These are phyloP conservation scores for Alternaria alternata DNA, from an alignment of 2,329 filamentous ascomycete genomes.

Conservation along the genomic window DNA sequence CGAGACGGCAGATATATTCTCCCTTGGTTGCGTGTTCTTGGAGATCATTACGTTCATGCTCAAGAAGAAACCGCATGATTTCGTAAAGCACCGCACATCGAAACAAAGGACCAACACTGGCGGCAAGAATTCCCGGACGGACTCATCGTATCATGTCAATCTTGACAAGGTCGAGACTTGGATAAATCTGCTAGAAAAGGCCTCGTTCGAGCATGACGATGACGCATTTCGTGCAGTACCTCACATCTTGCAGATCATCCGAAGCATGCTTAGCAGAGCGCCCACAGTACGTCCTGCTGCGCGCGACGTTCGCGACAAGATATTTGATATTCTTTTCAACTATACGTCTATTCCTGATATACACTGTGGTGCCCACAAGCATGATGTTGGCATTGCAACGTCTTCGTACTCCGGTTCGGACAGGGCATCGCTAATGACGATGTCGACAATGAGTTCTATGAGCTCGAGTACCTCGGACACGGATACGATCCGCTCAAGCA, in stretches of 20 bases:
- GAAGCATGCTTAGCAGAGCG: constrained; percentile 54
- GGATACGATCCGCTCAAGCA: constrained; percentile 41
- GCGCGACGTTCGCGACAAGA: constrained; percentile 51
- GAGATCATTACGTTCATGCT: constrained; percentile 75
- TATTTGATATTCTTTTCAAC: constrained; percentile 43
- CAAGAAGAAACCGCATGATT: constrained; percentile 71
- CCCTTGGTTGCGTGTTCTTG: constrained; percentile 74
- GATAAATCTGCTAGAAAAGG: constrained; percentile 69
- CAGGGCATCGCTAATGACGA: constrained; percentile 36
- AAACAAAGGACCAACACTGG: constrained; percentile 64
- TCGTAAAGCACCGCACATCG: constrained; percentile 70
- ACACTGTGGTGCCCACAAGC: constrained; percentile 46
- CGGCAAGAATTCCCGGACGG: constrained; percentile 64
- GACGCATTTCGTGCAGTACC: constrained; percentile 52
- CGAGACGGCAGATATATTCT: constrained; percentile 72
- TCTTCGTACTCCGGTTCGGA: constrained; percentile 40
- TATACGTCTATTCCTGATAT: constrained; percentile 44
- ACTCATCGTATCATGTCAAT: constrained; percentile 77
- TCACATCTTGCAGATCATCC: constrained; percentile 52
- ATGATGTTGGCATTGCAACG: constrained; percentile 37
- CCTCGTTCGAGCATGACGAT: constrained; percentile 57
- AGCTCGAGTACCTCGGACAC: constrained; percentile 37
- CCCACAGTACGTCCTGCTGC: constrained; percentile 53
- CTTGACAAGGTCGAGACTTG: constrained; percentile 72
- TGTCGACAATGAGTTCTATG: constrained; percentile 41